phyloP scores from a whole-genome alignment of 139 green algal species.

The Picochlorum sp. region DNA sequence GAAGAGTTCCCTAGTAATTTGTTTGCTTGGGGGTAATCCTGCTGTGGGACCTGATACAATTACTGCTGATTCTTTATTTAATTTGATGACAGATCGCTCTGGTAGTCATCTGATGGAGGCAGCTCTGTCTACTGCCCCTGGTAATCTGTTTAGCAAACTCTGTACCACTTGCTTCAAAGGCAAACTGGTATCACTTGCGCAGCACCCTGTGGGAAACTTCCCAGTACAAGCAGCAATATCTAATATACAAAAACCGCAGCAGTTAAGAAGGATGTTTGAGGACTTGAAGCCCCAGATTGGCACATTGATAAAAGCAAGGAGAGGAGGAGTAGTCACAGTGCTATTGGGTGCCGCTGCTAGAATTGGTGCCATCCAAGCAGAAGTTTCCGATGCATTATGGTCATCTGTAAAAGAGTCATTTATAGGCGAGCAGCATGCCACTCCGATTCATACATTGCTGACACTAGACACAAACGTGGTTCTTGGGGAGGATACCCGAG shows the following conservation, averaged over 20 bases:
- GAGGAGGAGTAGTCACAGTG: constrained; percentile 55
- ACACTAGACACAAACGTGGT: constrained; percentile 21
- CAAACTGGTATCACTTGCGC: constrained; percentile 23
- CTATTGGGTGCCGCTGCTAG: constrained; percentile 36
- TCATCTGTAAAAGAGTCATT: background rate
- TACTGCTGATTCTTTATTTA: constrained; percentile 17
- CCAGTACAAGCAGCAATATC: constrained; percentile 52
- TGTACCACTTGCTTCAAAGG: constrained; percentile 26
- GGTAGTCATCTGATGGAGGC: constrained; percentile 50
- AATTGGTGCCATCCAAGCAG: constrained; percentile 1
- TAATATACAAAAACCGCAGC: constrained; percentile 11
- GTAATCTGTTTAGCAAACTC: constrained; percentile 27
- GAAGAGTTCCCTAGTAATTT: constrained; percentile 29
- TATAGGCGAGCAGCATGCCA: background rate
- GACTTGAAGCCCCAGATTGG: constrained; percentile 31
- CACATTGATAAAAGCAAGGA: constrained; percentile 42
- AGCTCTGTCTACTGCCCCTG: constrained; percentile 17
- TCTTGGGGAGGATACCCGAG: background rate
- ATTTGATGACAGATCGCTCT: constrained; percentile 33
- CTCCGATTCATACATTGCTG: constrained; percentile 12
- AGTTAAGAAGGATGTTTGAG: constrained; percentile 40
- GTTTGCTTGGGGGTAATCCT: constrained; percentile 30
- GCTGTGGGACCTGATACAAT: constrained; percentile 17
- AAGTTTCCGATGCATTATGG: constrained; percentile 16
- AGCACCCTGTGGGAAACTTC: constrained; percentile 62